phyloP scores from a whole-genome alignment of 2,329 filamentous ascomycete species.

The Colletotrichum sp. region DNA sequence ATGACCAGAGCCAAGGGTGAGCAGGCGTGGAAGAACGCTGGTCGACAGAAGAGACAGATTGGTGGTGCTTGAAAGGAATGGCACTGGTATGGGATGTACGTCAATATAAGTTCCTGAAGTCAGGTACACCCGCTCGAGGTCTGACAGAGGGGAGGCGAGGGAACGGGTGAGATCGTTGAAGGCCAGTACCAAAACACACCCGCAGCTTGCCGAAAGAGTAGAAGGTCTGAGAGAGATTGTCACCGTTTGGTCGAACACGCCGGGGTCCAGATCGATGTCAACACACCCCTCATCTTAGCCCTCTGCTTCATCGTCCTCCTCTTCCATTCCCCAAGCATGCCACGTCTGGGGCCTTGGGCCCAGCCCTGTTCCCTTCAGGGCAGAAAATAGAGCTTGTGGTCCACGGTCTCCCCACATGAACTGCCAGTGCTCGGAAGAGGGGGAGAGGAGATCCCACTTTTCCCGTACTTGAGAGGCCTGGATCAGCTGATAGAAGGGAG shows the following conservation, averaged over 20 bases:
- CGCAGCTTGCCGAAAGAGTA: slow-evolving; percentile 1
- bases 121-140: slow-evolving; percentile 18
- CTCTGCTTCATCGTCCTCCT: slow-evolving; percentile 6
- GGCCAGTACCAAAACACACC: not conserved
- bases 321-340: slow-evolving; percentile 8
- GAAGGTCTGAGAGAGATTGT: not conserved
- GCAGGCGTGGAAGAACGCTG: not conserved
- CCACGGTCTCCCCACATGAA: not conserved
- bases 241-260: not conserved
- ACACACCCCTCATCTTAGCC: slow-evolving; percentile 12
- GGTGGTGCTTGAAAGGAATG: not conserved
- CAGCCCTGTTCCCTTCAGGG: slow-evolving; percentile 9
- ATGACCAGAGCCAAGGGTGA: not conserved
- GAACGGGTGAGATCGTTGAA: not conserved
- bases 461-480: not conserved
- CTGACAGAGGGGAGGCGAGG: slow-evolving; percentile 6
- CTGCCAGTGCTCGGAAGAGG: not conserved
- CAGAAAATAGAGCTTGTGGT: not conserved
- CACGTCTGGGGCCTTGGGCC: not conserved
- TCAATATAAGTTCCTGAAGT: slow-evolving; percentile 22
- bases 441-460: slow-evolving; percentile 1
- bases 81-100: slow-evolving; percentile 20
- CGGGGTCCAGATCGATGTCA: slow-evolving; percentile 10
- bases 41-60: not conserved
- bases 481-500: slow-evolving; percentile 19